phyloP scores from a whole-genome alignment of 179 eudicot genomes.

The Drosera spatulata region DNA sequence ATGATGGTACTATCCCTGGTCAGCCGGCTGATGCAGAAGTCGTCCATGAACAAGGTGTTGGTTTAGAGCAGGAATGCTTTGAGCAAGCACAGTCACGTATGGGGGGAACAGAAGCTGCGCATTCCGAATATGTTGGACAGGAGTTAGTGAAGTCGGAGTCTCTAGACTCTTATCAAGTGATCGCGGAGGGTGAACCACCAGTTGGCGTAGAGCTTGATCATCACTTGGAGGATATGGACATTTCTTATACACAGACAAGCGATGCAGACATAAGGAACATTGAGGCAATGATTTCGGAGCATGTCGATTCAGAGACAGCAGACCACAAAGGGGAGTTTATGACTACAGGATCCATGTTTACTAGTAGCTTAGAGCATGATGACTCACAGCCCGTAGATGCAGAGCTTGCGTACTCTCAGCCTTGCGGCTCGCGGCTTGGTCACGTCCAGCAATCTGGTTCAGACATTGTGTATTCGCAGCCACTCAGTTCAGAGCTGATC shows the following conservation, averaged over 20 bases:
- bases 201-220: not conserved
- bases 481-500: conserved; percentile 7
- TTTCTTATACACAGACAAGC: conserved; percentile 5
- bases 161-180: conserved; percentile 8
- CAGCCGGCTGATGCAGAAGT: conserved; percentile 1
- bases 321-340: conserved; percentile 4
- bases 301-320: conserved; percentile 9
- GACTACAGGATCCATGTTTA: not conserved
- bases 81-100: conserved; percentile 9
- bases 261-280: not conserved
- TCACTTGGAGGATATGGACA: conserved; percentile 11
- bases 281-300: conserved; percentile 6
- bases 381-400: conserved; percentile 13
- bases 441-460: conserved; percentile 9
- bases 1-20: conserved; percentile 5
- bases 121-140: conserved; percentile 3
- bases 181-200: conserved; percentile 15
- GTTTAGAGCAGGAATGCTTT: conserved; percentile 14
- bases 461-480: conserved; percentile 7
- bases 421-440: conserved; percentile 9
- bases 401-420: conserved; percentile 9
- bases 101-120: conserved; percentile 6
- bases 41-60: not conserved
- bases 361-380: conserved; percentile 1
- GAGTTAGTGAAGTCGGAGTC: conserved; percentile 14